These are phyloP conservation scores for Ustilago trichophora DNA, from an alignment of 1,284 basidiomycete genomes.

Conservation along the genomic window DNA sequence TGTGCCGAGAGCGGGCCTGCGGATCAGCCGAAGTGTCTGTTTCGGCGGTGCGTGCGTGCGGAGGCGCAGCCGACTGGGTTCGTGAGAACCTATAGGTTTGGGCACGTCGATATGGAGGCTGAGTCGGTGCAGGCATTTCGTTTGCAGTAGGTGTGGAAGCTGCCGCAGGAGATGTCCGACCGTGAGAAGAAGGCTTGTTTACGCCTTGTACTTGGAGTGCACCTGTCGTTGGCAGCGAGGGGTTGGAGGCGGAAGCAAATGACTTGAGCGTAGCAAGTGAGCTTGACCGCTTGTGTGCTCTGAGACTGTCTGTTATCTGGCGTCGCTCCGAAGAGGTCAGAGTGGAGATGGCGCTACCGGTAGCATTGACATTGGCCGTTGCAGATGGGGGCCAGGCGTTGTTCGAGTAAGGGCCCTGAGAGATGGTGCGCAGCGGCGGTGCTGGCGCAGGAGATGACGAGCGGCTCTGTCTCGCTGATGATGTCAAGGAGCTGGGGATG, in stretches of 20 bases:
- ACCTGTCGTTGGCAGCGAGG: slow-evolving; percentile 1
- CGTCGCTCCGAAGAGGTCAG: slow-evolving; percentile 23
- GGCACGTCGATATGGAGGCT: slow-evolving; percentile 30
- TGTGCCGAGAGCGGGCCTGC: background rate
- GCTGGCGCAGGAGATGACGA: slow-evolving; percentile 37
- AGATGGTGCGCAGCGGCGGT: slow-evolving; percentile 32
- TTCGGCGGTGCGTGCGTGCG: slow-evolving; percentile 10
- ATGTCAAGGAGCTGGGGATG: slow-evolving; percentile 11
- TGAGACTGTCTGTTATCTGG: slow-evolving; percentile 28
- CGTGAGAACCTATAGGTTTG: slow-evolving; percentile 25
- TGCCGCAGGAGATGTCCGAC: background rate
- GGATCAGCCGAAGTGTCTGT: background rate
- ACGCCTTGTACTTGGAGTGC: background rate
- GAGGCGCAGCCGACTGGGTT: slow-evolving; percentile 30
- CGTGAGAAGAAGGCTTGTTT: slow-evolving; percentile 3
- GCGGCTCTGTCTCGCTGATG: slow-evolving; percentile 24
- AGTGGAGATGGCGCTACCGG: slow-evolving; percentile 26
- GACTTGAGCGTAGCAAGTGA: slow-evolving; percentile 33
- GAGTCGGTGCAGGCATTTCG: slow-evolving; percentile 33
- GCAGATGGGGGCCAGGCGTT: slow-evolving; percentile 16
- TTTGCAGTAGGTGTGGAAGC: slow-evolving; percentile 4
- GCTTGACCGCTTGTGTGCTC: slow-evolving; percentile 30
- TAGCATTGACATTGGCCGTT: slow-evolving; percentile 37
- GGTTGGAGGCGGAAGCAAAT: slow-evolving; percentile 17
- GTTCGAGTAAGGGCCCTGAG: slow-evolving; percentile 15